Evolutionary conservation across 306 rosid species (phyloP).

Genomic region (Ziziphus jujuba): DNA sequence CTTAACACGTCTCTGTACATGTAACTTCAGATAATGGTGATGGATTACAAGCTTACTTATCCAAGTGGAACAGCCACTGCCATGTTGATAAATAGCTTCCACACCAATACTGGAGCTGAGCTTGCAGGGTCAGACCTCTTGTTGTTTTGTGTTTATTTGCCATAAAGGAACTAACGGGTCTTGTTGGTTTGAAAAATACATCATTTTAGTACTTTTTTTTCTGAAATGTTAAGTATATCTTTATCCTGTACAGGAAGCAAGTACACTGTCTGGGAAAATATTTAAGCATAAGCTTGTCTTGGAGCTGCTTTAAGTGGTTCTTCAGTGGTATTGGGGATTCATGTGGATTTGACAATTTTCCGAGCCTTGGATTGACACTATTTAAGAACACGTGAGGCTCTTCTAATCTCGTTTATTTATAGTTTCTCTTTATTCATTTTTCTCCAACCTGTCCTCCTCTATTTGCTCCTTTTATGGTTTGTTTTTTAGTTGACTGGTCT

Average conservation of each 20-base stretch:
- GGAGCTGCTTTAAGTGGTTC: slow-evolving; percentile 96
- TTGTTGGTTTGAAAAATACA: too few relatives aligned
- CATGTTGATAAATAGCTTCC: slow-evolving; percentile 90
- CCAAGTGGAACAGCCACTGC: slow-evolving; percentile 99
- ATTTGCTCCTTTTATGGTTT: too few relatives aligned
- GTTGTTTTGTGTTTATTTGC: too few relatives aligned
- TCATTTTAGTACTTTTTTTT: too few relatives aligned
- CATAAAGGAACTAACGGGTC: too few relatives aligned
- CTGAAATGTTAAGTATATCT: too few relatives aligned
- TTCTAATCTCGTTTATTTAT: slow-evolving; percentile 18
- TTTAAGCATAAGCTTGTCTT: slow-evolving; percentile 65
- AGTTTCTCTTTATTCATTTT: neutral
- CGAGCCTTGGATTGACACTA: slow-evolving; percentile 79
- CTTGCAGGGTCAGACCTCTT: slow-evolving; percentile 67
- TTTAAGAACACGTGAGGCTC: slow-evolving; percentile 74
- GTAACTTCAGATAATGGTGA: slow-evolving; percentile 74
- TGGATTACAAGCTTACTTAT: slow-evolving; percentile 94
- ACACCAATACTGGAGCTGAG: slow-evolving; percentile 82
- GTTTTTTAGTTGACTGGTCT: too few relatives aligned
- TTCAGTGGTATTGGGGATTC: slow-evolving; percentile 80
- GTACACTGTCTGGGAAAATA: slow-evolving; percentile 72
- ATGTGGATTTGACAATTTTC: slow-evolving; percentile 88
- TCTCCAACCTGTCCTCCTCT: too few relatives aligned
- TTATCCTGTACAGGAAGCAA: slow-evolving; percentile 64
- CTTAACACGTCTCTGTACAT: slow-evolving; percentile 14